Evolutionary conservation across 805 yeast species (phyloP).

Genomic region (Grigorovia humatica): DNA sequence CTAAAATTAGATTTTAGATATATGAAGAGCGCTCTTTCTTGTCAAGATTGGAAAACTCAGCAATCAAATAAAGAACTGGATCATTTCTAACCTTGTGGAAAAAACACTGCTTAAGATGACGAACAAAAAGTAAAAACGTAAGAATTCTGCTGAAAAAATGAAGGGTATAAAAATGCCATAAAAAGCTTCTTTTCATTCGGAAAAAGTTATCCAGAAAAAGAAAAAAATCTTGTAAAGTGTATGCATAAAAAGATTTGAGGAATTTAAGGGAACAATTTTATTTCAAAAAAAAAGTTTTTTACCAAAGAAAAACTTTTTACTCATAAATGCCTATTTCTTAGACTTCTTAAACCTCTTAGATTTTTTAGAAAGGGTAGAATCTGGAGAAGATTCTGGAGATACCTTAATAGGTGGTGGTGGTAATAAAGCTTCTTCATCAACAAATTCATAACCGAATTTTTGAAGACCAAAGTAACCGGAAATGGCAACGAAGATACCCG

Average conservation of each 20-base stretch:
- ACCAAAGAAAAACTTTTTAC: too few species aligned
- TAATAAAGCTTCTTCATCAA: constrained; percentile 4
- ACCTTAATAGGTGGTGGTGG: constrained; percentile 4
- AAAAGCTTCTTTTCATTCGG: not conserved
- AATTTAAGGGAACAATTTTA: not conserved
- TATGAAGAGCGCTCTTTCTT: not conserved
- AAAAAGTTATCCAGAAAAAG: not conserved
- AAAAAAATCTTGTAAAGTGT: not conserved
- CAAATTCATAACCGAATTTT: constrained; percentile 11
- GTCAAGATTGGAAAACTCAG: not conserved
- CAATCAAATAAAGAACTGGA: not conserved
- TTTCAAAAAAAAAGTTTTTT: not conserved
- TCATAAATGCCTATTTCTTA: not conserved
- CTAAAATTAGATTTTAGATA: not conserved
- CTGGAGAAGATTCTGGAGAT: constrained; percentile 10
- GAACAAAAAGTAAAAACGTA: not conserved
- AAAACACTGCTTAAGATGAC: not conserved
- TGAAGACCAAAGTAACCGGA: constrained; percentile 17
- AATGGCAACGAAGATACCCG: constrained; percentile 16
- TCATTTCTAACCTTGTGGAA: not conserved
- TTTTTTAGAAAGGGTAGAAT: constrained; percentile 7
- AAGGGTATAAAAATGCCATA: not conserved
- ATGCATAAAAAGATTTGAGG: not conserved
- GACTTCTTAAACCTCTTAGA: constrained; percentile 9
- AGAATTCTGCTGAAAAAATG: not conserved